These are phyloP conservation scores for Phialocephala subalpina DNA, from an alignment of 2,329 filamentous ascomycete genomes.

Conservation along the genomic window DNA sequence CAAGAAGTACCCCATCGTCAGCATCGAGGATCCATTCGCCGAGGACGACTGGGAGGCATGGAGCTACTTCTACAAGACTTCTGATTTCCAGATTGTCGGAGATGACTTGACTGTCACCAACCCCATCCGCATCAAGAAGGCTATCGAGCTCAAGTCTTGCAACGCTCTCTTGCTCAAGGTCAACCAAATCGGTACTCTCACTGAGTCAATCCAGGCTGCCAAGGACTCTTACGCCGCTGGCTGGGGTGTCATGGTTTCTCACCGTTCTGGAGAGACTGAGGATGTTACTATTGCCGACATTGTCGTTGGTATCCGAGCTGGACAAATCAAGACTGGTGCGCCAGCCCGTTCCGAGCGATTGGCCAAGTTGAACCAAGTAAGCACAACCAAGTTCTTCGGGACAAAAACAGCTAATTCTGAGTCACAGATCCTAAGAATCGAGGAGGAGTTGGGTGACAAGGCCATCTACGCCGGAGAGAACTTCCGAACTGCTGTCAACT, in stretches of 20 bases:
- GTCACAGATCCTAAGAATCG: slow-evolving; percentile 85
- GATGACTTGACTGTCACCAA: slow-evolving; percentile 99
- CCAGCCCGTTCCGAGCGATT: slow-evolving; percentile 96
- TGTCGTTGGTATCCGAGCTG: slow-evolving; percentile 92
- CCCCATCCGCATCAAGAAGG: slow-evolving; percentile 99
- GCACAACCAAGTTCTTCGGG: neutral
- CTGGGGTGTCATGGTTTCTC: slow-evolving; percentile 99
- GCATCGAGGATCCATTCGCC: slow-evolving; percentile 98
- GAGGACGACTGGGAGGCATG: slow-evolving; percentile 99
- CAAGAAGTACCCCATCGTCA: slow-evolving; percentile 98
- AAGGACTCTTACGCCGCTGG: slow-evolving; percentile 96
- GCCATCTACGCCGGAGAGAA: slow-evolving; percentile 91
- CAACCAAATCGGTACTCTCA: slow-evolving; percentile 99
- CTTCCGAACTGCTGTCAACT: slow-evolving; percentile 90
- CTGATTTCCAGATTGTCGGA: slow-evolving; percentile 97
- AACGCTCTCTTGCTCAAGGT: slow-evolving; percentile 99
- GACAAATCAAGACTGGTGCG: slow-evolving; percentile 99
- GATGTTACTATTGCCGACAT: slow-evolving; percentile 99
- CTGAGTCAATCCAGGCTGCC: slow-evolving; percentile 98
- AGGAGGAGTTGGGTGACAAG: slow-evolving; percentile 95
- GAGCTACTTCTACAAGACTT: slow-evolving; percentile 99
- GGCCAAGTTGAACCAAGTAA: slow-evolving; percentile 93
- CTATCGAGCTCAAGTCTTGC: slow-evolving; percentile 98
- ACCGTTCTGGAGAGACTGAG: slow-evolving; percentile 99
- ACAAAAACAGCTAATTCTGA: slow-evolving; percentile 16